phyloP scores from a whole-genome alignment of 2,329 filamentous ascomycete species.

The Cercospora sp. region DNA sequence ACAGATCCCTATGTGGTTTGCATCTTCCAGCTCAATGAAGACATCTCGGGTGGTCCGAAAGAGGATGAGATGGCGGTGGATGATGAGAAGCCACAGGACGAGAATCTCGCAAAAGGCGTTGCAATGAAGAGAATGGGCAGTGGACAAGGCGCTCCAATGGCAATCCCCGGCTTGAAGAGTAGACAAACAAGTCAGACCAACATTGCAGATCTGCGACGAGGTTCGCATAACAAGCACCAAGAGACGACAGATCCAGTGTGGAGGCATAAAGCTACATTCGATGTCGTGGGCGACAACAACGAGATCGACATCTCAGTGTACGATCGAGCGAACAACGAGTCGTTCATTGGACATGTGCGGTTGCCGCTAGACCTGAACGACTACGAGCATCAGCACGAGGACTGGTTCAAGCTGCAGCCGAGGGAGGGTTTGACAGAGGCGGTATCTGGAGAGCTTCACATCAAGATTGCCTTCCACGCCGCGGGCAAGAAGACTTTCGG shows the following conservation, averaged over 20 bases:
- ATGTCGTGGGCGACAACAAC: conserved; percentile 88
- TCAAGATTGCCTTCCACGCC: conserved; percentile 82
- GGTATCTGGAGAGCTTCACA: conserved; percentile 81
- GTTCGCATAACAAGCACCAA: conserved; percentile 56
- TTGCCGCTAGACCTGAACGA: conserved; percentile 71
- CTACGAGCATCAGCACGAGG: conserved; percentile 69
- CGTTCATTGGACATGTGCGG: conserved; percentile 87
- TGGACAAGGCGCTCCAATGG: conserved; percentile 81
- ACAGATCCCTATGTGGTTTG: conserved; percentile 93
- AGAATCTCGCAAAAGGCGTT: conserved; percentile 53
- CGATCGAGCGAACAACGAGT: conserved; percentile 79
- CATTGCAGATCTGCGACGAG: conserved; percentile 59
- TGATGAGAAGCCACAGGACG: conserved; percentile 49
- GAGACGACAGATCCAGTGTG: conserved; percentile 83
- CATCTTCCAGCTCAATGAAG: conserved; percentile 94
- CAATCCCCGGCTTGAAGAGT: conserved; percentile 87
- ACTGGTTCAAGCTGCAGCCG: conserved; percentile 81
- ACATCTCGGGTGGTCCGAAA: conserved; percentile 84
- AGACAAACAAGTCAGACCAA: conserved; percentile 96
- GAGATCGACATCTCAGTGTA: conserved; percentile 93
- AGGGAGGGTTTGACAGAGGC: conserved; percentile 75
- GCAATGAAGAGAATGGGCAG: conserved; percentile 63
- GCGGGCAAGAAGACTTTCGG: conserved; percentile 89
- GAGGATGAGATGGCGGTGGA: conserved; percentile 53
- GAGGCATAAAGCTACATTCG: conserved; percentile 94